These are phyloP conservation scores for Lactarius tabidus DNA, from an alignment of 768 basidiomycete species.

Conservation along the genomic window DNA sequence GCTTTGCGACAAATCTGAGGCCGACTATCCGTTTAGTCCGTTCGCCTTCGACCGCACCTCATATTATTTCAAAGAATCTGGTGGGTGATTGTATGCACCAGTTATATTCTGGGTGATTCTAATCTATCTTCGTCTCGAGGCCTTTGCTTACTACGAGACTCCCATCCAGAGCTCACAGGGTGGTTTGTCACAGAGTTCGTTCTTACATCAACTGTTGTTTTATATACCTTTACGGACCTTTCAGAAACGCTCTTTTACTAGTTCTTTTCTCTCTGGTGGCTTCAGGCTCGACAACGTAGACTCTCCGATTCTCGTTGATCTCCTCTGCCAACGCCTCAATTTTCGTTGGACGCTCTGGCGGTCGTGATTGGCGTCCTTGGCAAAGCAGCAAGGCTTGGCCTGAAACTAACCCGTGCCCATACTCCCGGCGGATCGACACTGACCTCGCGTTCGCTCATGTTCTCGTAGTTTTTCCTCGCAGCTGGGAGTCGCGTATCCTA, in stretches of 20 bases:
- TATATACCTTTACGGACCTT: background rate
- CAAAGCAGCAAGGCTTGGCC: slow-evolving; percentile 23
- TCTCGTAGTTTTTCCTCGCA: slow-evolving; percentile 24
- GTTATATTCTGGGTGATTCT: slow-evolving; percentile 7
- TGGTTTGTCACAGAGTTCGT: slow-evolving; percentile 24
- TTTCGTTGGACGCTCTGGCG: slow-evolving; percentile 28
- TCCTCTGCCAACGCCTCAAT: slow-evolving; percentile 11
- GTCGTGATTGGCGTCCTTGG: slow-evolving; percentile 20
- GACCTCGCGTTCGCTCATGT: slow-evolving; percentile 19
- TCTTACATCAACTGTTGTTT: background rate
- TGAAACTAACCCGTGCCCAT: slow-evolving; percentile 28
- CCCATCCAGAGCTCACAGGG: slow-evolving; percentile 19
- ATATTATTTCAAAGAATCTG: slow-evolving; percentile 29
- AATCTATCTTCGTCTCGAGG: slow-evolving; percentile 19
- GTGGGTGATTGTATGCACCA: slow-evolving; percentile 17
- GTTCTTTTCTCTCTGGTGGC: slow-evolving; percentile 29
- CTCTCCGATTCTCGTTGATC: slow-evolving; percentile 25
- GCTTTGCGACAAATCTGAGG: slow-evolving; percentile 27
- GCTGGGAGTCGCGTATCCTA: slow-evolving; percentile 22
- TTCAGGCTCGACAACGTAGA: slow-evolving; percentile 27
- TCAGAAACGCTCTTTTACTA: slow-evolving; percentile 26
- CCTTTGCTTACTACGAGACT: background rate
- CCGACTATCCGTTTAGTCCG: background rate
- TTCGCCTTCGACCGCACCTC: slow-evolving; percentile 23
- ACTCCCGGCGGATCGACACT: slow-evolving; percentile 16